Evolutionary conservation across 805 yeast species (phyloP), one percentile per base, ranked within the genome.

Genomic region (Saturnispora galanensis): DNA sequence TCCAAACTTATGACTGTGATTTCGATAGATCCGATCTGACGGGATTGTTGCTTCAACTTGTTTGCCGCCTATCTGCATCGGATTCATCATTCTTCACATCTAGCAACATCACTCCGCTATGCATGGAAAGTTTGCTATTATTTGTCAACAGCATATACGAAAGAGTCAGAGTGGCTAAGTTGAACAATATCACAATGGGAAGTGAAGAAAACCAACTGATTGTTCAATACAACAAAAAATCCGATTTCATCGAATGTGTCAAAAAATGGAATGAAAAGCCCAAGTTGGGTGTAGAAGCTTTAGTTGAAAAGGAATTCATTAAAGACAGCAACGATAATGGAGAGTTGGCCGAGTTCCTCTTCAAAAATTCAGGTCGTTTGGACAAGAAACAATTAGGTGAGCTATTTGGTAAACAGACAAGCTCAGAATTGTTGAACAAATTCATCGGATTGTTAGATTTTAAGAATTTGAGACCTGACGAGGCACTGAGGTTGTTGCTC

Each of bases 321-420:
- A 67, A 46, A 10, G 62, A 65, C 47, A 47, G 55, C 4, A 51
- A 60, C n/a, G 79, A 81, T 52, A 63, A 71, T 1, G 63, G 69
- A 13, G 85, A 81, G 47, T 69, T 90, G 21, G 94, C 96, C 1
- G 63, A 66, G 29, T 93, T 93, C 58, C 71, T 93, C 50, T 83
- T 74, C 59, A 80, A 78, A 50, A 79, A 82, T 50, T 84, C 95
- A 12, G 82, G 86, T 28, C 73, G 96, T 43, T 67, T 93, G 52
- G 86, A 90, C 63, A 94, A 94, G 60, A 85, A 84, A 52, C 78
- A 81, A 2, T 70, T 93, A 30, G 99, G 99, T 36, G 94, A 87
- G 56, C 77, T 72, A 50, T 67, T 93, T 35, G 87, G 96, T 12
- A 86, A 87, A 56, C 84, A 94, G 0, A 65, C 71, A 2, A 86